A percentile compares a stretch with the other conserved stretches of the same genome.
These are phyloP conservation scores for Fragaria nilgerrensis DNA, from an alignment of 306 rosid species.

Conservation along the genomic window DNA sequence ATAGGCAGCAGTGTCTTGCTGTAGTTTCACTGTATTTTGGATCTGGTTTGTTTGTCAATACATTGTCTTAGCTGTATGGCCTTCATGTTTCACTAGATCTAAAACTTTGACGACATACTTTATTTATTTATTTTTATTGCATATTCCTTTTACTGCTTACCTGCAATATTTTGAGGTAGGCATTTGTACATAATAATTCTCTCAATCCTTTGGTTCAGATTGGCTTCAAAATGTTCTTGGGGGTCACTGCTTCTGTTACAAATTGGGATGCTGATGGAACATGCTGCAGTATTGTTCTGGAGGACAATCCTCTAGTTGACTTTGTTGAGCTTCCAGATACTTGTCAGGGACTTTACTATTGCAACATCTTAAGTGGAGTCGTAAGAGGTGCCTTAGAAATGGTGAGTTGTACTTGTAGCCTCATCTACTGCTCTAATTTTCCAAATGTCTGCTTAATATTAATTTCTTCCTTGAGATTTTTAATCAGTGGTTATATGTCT, in stretches of 20 bases:
- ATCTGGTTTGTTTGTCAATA: not conserved
- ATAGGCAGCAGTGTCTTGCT: not conserved
- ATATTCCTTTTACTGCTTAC: not conserved
- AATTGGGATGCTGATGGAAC: slow-evolving; percentile 97
- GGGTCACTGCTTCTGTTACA: slow-evolving; percentile 88
- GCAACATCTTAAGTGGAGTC: slow-evolving; percentile 93
- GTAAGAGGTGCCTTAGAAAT: slow-evolving; percentile 95
- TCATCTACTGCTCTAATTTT: not conserved
- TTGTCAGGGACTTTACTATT: slow-evolving; percentile 91
- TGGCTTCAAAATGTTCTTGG: slow-evolving; percentile 94
- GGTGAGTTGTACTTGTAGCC: slow-evolving; percentile 51
- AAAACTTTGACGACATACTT: not conserved
- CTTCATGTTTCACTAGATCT: not conserved
- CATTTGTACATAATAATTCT: not conserved
- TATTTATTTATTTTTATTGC: not conserved
- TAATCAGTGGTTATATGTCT: not conserved
- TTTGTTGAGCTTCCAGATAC: slow-evolving; percentile 97
- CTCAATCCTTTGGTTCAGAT: slow-evolving; percentile 45
- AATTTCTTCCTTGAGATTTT: not conserved
- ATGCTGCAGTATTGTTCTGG: slow-evolving; percentile 86
- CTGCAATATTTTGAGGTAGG: not conserved
- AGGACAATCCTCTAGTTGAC: slow-evolving; percentile 96
- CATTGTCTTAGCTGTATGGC: not conserved
- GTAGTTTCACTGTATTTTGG: not conserved
- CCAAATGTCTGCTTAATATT: not conserved